Conservation (phyloP, 345 rosid species). For the rapeseed (Brassica napus) region DNA sequence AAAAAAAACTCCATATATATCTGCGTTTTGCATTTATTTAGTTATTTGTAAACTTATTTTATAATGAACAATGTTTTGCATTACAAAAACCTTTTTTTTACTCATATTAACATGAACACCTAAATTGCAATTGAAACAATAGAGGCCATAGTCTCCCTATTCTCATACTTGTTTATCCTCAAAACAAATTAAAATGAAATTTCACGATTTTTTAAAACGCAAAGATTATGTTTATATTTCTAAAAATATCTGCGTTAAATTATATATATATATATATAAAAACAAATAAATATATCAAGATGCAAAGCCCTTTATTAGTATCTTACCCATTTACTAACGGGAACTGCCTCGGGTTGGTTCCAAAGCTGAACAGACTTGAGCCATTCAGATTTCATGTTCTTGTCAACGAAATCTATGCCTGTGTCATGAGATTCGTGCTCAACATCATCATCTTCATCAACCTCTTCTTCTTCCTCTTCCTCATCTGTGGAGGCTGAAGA, state of each 20-base stretch:
- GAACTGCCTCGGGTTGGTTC: conserved; percentile 52
- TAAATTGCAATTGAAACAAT: not conserved
- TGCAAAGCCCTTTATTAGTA: not conserved
- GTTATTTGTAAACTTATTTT: not conserved
- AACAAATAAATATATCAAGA: conserved; percentile 10
- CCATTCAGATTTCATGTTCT: conserved; percentile 91
- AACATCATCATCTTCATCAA: conserved; percentile 30
- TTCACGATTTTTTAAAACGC: not conserved
- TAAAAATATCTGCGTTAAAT: not conserved
- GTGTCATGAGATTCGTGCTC: conserved; percentile 48
- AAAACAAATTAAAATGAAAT: not conserved
- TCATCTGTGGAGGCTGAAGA: conserved; percentile 38
- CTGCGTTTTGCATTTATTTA: not conserved
- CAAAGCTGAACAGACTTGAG: conserved; percentile 95
- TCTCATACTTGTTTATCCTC: not conserved
- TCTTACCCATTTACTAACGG: conserved; percentile 19
- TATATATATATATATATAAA: not conserved
- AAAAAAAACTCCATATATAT: not conserved
- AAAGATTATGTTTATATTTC: not conserved
- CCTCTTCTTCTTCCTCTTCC: conserved; percentile 14
- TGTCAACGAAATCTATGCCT: conserved; percentile 32
- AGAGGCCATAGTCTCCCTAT: not conserved
- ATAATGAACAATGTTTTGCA: not conserved
- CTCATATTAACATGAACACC: not conserved
- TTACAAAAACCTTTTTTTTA: not conserved